Base-by-base conservation (phyloP, 257 asterid species). In the Verbena officinalis region DNA sequence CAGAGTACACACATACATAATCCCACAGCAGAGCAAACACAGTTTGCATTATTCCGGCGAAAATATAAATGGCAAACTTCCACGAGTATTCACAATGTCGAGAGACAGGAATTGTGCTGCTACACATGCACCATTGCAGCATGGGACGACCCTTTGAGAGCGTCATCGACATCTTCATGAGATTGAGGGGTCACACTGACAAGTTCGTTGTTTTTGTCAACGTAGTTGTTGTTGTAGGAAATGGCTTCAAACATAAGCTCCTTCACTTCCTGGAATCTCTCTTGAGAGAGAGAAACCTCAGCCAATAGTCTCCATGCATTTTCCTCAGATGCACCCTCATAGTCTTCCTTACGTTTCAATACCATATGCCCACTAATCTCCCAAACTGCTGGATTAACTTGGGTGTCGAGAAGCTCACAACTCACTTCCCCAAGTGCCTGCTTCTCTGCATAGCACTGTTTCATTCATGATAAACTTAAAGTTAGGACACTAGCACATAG, bases 291-390 rank as follows among this genome's bases (percentile, higher is more conserved):
- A 16, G 97, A 90, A 34, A 88, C 97, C 86, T 88, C 96, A 5
- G 97, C 97, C 16, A 90, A 80, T 10, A 90, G 96, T 84, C 82
- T 80, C 93, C 91, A 82, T n/a, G 97, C 97, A 10, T 88, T 88
- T 31, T 62, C 89, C 63, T 88, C 89, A 0, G 91, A 76, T 11
- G 97, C 97, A 16, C 67, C 87, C 59, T 85, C 95, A 10, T 85
- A 90, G 57, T 88, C 97, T 70, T 85, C 69, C 89, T 90, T 90
- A 59, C 96, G 74, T 61, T 90, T 90, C 79, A 90, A 71, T 17
- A 90, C 96, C 90, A 90, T 90, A 58, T 87, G 97, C 34, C 97
- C 97, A 39, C 97, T 90, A 1, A 90, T 88, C 79, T 90, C 97
- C 97, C 97, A 90, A 15, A 90, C 97, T 0, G 95, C 96, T 1